A percentile compares a stretch with the other conserved stretches of the same genome.
phyloP scores from a whole-genome alignment of 768 basidiomycete genomes.

The Amanita rubescens region DNA sequence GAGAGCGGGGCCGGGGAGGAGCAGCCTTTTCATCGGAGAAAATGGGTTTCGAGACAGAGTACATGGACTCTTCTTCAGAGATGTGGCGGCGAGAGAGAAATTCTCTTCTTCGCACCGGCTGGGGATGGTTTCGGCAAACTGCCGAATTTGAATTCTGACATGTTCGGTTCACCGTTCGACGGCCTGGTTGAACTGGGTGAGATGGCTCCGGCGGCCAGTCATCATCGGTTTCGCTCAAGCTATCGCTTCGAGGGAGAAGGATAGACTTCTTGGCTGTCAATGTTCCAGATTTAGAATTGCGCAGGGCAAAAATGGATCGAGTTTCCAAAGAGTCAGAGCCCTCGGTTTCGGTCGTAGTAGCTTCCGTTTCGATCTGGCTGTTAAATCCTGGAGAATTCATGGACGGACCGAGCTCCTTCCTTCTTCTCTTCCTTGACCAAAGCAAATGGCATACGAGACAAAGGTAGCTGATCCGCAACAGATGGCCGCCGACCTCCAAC shows the following conservation, averaged over 20 bases:
- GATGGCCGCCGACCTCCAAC: conserved; percentile 25
- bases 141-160: too few relatives aligned
- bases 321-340: conserved; percentile 9
- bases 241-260: conserved; percentile 31
- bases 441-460: conserved; percentile 41
- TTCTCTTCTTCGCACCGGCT: too few relatives aligned
- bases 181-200: too few relatives aligned
- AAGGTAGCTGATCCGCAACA: conserved; percentile 35
- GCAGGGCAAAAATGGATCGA: conserved; percentile 17
- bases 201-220: conserved; percentile 9
- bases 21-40: conserved; percentile 28
- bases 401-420: conserved; percentile 4
- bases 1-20: too few relatives aligned
- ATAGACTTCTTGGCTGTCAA: conserved; percentile 31
- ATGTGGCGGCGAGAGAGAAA: conserved; percentile 17
- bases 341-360: conserved; percentile 15
- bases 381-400: too few relatives aligned
- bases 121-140: too few relatives aligned
- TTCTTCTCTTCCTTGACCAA: conserved; percentile 7
- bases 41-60: conserved; percentile 44
- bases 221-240: conserved; percentile 26
- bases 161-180: too few relatives aligned
- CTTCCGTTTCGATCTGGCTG: conserved; percentile 23
- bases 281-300: conserved; percentile 21
- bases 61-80: conserved; percentile 41